Evolutionary conservation across 1,139 yeast species (phyloP).

Genomic region (Ogataea hybrid): DNA sequence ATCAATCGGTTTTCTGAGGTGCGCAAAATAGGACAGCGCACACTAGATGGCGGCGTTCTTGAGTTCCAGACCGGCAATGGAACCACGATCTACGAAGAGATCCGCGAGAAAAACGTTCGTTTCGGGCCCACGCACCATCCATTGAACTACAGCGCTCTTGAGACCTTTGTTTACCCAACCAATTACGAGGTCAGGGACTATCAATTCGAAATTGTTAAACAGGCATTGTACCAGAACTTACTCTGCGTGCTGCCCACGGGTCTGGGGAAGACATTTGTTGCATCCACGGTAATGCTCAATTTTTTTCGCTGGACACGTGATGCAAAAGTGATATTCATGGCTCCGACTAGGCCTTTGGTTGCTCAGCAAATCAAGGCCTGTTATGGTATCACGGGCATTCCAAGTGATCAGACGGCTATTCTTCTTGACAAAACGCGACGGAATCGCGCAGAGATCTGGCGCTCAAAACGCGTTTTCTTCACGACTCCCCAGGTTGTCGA

Average conservation of each 20-base stretch:
- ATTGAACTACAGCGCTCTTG: constrained; percentile 41
- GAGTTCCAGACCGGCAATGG: constrained; percentile 9
- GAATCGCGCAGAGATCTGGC: constrained; percentile 75
- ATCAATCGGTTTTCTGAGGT: constrained; percentile 16
- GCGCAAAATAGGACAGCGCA: constrained; percentile 15
- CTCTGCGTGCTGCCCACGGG: constrained; percentile 97
- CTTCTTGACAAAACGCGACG: constrained; percentile 67
- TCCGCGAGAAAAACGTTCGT: constrained; percentile 36
- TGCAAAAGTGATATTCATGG: constrained; percentile 86
- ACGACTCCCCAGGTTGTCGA: constrained; percentile 97
- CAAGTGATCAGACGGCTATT: constrained; percentile 74
- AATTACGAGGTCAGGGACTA: constrained; percentile 84
- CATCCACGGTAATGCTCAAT: constrained; percentile 90
- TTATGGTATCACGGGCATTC: constrained; percentile 81
- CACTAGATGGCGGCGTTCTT: constrained; percentile 19
- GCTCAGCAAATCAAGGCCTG: constrained; percentile 97
- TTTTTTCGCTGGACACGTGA: constrained; percentile 79
- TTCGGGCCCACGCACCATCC: constrained; percentile 48
- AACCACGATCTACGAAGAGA: constrained; percentile 26
- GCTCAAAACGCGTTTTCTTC: constrained; percentile 73
- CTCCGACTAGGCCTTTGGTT: constrained; percentile 97
- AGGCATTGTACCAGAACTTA: constrained; percentile 70
- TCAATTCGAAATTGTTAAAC: constrained; percentile 75
- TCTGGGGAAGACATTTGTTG: constrained; percentile 94
- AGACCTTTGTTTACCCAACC: constrained; percentile 75